Conservation (phyloP, 192 early-diverging fungal species). For the Phycomyces nitens region DNA sequence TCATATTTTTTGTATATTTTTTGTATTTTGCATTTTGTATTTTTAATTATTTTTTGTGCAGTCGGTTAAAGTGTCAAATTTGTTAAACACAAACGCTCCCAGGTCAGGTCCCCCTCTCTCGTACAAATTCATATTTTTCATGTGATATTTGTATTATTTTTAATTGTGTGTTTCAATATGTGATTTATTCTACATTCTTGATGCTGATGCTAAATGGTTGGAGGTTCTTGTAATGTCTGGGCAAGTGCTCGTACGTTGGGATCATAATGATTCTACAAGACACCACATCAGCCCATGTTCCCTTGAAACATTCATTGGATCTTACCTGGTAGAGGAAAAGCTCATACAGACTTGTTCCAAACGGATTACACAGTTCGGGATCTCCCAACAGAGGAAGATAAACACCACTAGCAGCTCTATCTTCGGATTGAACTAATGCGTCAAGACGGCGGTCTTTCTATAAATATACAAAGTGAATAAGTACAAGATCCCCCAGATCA, state of each 20-base stretch:
- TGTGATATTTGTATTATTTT: too few relatives aligned
- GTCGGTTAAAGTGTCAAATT: too few relatives aligned
- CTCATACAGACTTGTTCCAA: conserved; percentile 89
- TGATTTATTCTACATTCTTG: background rate
- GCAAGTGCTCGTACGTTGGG: conserved; percentile 50
- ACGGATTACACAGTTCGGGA: conserved; percentile 93
- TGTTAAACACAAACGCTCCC: too few relatives aligned
- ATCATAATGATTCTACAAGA: conserved; percentile 52
- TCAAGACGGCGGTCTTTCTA: conserved; percentile 53
- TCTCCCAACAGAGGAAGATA: conserved; percentile 81
- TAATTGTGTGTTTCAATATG: too few relatives aligned
- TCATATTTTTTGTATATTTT: too few relatives aligned
- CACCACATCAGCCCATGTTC: too few relatives aligned
- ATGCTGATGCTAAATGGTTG: background rate
- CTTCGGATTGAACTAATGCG: conserved; percentile 50
- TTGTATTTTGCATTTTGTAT: too few relatives aligned
- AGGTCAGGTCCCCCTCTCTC: too few relatives aligned
- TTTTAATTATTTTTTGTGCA: too few relatives aligned
- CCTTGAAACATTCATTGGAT: too few relatives aligned
- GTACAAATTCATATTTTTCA: too few relatives aligned
- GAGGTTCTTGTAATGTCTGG: conserved; percentile 31
- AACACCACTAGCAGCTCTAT: conserved; percentile 64
- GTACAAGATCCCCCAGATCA: too few relatives aligned
- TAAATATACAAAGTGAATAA: conserved; percentile 7
- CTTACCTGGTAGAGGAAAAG: conserved; percentile 73